Evolutionary conservation across 1,139 yeast species (phyloP).

Genomic region (Pichia sp.): DNA sequence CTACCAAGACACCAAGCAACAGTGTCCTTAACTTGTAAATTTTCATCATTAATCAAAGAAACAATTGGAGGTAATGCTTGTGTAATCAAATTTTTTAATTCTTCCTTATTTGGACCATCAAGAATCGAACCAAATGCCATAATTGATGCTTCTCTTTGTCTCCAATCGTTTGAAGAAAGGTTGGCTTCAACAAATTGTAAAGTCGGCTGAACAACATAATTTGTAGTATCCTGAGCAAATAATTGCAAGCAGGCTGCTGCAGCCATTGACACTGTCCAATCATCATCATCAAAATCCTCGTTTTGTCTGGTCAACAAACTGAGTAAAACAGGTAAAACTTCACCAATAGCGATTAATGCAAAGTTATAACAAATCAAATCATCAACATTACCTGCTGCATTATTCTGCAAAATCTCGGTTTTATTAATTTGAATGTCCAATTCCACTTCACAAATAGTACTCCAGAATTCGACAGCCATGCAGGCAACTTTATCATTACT

Average conservation of each 20-base stretch:
- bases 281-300: slow-evolving; percentile 89
- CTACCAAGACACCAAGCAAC: slow-evolving; percentile 98
- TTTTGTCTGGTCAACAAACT: slow-evolving; percentile 78
- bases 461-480: slow-evolving; percentile 99
- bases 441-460: slow-evolving; percentile 95
- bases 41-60: slow-evolving; percentile 59
- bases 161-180: slow-evolving; percentile 60
- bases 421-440: slow-evolving; percentile 65
- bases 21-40: slow-evolving; percentile 87
- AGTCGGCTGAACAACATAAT: slow-evolving; percentile 78
- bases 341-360: slow-evolving; percentile 75
- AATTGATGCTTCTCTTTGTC: slow-evolving; percentile 91
- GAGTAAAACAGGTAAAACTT: slow-evolving; percentile 82
- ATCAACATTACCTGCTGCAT: slow-evolving; percentile 26
- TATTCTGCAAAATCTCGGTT: slow-evolving; percentile 39
- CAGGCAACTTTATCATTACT: slow-evolving; percentile 81
- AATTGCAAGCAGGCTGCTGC: slow-evolving; percentile 95
- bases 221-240: slow-evolving; percentile 85
- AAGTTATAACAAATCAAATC: slow-evolving; percentile 51
- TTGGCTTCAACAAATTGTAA: slow-evolving; percentile 74
- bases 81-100: slow-evolving; percentile 56
- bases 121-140: slow-evolving; percentile 98
- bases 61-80: slow-evolving; percentile 82
- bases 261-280: slow-evolving; percentile 98
- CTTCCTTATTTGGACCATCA: slow-evolving; percentile 85